These are phyloP conservation scores for Fusarium sp. DNA, from an alignment of 2,329 filamentous ascomycete genomes.

Conservation along the genomic window DNA sequence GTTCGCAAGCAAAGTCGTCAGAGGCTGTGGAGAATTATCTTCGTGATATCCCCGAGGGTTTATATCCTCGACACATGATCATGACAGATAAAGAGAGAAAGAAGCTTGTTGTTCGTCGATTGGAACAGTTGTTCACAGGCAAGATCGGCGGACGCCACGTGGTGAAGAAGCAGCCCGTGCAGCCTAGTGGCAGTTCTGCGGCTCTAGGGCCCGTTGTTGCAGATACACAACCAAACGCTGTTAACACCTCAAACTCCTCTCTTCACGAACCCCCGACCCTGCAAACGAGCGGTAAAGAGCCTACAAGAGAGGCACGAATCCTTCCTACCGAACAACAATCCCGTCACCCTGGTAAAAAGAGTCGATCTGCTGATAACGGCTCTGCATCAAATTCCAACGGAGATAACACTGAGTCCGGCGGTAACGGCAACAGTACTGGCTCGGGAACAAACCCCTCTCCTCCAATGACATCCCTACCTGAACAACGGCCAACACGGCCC, in stretches of 20 bases:
- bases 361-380: slow-evolving; percentile 56
- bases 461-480: slow-evolving; percentile 59
- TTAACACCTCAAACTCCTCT: slow-evolving; percentile 12
- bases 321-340: slow-evolving; percentile 50
- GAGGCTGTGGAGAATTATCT: slow-evolving; percentile 76
- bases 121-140: slow-evolving; percentile 87
- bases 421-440: slow-evolving; percentile 52
- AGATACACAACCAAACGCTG: slow-evolving; percentile 42
- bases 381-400: slow-evolving; percentile 63
- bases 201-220: slow-evolving; percentile 44
- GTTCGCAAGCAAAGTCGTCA: slow-evolving; percentile 56
- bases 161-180: slow-evolving; percentile 41
- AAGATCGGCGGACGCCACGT: slow-evolving; percentile 63
- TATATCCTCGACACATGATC: slow-evolving; percentile 70
- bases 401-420: slow-evolving; percentile 60
- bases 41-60: slow-evolving; percentile 76
- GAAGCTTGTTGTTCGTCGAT: slow-evolving; percentile 78
- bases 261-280: slow-evolving; percentile 54
- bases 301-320: slow-evolving; percentile 64
- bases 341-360: slow-evolving; percentile 54
- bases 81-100: slow-evolving; percentile 82
- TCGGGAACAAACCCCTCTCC: slow-evolving; percentile 57
- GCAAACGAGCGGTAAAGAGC: slow-evolving; percentile 42
- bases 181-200: slow-evolving; percentile 25
- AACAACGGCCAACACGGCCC: slow-evolving; percentile 82